These are phyloP conservation scores for Vanrija humicola DNA, from an alignment of 1,284 basidiomycete species.

Conservation along the genomic window DNA sequence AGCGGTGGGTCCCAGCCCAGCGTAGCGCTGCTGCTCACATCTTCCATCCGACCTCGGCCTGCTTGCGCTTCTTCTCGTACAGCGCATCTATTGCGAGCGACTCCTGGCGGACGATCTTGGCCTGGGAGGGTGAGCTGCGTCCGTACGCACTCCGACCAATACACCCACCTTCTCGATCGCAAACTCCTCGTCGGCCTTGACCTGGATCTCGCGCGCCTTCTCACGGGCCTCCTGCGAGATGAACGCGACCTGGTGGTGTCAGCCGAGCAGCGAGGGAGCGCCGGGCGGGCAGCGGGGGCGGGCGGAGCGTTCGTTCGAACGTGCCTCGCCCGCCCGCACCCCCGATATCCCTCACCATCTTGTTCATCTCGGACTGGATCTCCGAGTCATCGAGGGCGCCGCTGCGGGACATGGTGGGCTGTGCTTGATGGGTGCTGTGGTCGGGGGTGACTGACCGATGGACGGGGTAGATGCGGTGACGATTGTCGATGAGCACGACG, in stretches of 20 bases:
- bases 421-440: not conserved
- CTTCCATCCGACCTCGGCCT: slow-evolving; percentile 86
- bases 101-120: slow-evolving; percentile 92
- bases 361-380: slow-evolving; percentile 95
- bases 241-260: slow-evolving; percentile 71
- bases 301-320: not conserved
- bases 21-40: slow-evolving; percentile 60
- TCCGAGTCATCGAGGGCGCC: slow-evolving; percentile 88
- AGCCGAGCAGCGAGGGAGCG: not conserved
- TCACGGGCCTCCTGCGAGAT: slow-evolving; percentile 95
- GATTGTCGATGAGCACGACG: no score
- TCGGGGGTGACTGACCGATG: not conserved
- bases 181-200: slow-evolving; percentile 96
- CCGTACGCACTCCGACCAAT: not conserved
- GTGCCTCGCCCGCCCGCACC: slow-evolving; percentile 32
- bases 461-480: not conserved
- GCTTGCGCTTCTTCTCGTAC: slow-evolving; percentile 91
- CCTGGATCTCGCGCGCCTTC: slow-evolving; percentile 92
- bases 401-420: slow-evolving; percentile 45
- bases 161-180: slow-evolving; percentile 82
- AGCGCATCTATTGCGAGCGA: slow-evolving; percentile 84
- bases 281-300: not conserved
- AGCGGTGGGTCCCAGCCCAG: not conserved
- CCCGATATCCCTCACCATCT: slow-evolving; percentile 67
- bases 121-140: slow-evolving; percentile 54